Evolutionary conservation across 2,329 filamentous ascomycete species (phyloP).

Genomic region (Cladosporium sp.): DNA sequence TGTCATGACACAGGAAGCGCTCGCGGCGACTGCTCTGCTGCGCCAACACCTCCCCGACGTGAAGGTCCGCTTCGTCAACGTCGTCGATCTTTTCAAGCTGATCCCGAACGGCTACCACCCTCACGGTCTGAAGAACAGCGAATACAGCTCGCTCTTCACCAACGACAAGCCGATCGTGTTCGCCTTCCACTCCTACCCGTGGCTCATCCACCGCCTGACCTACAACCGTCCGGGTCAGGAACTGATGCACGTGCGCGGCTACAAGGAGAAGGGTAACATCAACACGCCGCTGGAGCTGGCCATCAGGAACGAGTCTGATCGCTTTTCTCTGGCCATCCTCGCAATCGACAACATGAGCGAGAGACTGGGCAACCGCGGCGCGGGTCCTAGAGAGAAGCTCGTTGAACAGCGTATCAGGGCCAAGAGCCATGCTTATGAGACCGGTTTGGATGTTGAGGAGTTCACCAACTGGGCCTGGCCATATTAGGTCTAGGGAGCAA

Average conservation of each 20-base stretch:
- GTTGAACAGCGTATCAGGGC: slow-evolving; percentile 62
- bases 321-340: slow-evolving; percentile 72
- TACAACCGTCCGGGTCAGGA: slow-evolving; percentile 68
- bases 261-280: slow-evolving; percentile 81
- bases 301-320: slow-evolving; percentile 72
- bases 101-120: slow-evolving; percentile 67
- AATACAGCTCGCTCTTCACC: slow-evolving; percentile 70
- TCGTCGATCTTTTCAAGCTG: slow-evolving; percentile 76
- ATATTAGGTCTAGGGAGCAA: slow-evolving; percentile 24
- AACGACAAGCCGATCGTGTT: slow-evolving; percentile 69
- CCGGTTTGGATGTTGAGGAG: slow-evolving; percentile 64
- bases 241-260: slow-evolving; percentile 71
- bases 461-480: slow-evolving; percentile 66
- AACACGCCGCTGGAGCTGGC: slow-evolving; percentile 76
- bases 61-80: slow-evolving; percentile 75
- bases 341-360: slow-evolving; percentile 65
- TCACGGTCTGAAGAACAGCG: slow-evolving; percentile 63
- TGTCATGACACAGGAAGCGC: slow-evolving; percentile 67
- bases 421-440: slow-evolving; percentile 62
- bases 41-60: slow-evolving; percentile 67
- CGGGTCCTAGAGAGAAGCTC: slow-evolving; percentile 59
- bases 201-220: slow-evolving; percentile 71
- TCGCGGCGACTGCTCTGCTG: slow-evolving; percentile 70
- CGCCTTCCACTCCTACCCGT: slow-evolving; percentile 82
- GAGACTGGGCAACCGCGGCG: slow-evolving; percentile 60